Percentiles rank a stretch among this genome's conserved stretches.
Conservation (phyloP, 2,329 filamentous ascomycete species). For the Tolypocladium sp. region DNA sequence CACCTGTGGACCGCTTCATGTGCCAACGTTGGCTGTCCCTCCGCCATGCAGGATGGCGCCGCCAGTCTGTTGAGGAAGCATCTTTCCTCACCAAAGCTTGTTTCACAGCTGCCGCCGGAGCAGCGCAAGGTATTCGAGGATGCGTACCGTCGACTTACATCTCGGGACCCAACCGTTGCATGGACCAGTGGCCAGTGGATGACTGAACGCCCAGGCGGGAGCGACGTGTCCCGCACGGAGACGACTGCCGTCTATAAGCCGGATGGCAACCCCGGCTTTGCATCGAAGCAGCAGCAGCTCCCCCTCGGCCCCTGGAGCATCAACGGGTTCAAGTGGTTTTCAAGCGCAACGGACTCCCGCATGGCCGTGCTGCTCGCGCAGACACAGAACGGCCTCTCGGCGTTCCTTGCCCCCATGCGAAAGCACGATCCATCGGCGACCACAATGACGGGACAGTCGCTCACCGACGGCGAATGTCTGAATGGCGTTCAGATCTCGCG, state of each 20-base stretch:
- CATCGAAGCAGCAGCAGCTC: conserved; percentile 8
- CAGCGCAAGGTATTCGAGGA: conserved; percentile 37
- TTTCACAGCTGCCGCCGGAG: conserved; percentile 13
- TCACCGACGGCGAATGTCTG: conserved; percentile 29
- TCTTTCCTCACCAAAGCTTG: conserved; percentile 20
- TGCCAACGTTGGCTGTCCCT: conserved; percentile 55
- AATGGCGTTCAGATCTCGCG: conserved; percentile 62
- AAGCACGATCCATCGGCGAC: conserved; percentile 25
- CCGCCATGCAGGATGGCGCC: conserved; percentile 58
- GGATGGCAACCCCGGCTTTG: conserved; percentile 5
- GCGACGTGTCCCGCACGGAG: conserved; percentile 60
- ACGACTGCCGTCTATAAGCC: conserved; percentile 39
- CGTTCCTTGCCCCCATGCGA: conserved; percentile 58
- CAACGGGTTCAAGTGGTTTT: conserved; percentile 56
- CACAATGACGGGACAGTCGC: conserved; percentile 15
- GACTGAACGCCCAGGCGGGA: conserved; percentile 62
- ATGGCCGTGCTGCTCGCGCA: conserved; percentile 56
- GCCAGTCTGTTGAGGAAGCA: conserved; percentile 39
- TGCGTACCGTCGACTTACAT: conserved; percentile 43
- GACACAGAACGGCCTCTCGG: conserved; percentile 41
- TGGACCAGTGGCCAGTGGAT: conserved; percentile 76
- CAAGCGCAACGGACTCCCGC: conserved; percentile 17
- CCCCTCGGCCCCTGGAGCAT: conserved; percentile 50
- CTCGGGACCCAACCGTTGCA: conserved; percentile 35
- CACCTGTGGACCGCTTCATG: conserved; percentile 53